phyloP scores from a whole-genome alignment of 2,329 filamentous ascomycete species.

The Pseudogymnoascus sp. region DNA sequence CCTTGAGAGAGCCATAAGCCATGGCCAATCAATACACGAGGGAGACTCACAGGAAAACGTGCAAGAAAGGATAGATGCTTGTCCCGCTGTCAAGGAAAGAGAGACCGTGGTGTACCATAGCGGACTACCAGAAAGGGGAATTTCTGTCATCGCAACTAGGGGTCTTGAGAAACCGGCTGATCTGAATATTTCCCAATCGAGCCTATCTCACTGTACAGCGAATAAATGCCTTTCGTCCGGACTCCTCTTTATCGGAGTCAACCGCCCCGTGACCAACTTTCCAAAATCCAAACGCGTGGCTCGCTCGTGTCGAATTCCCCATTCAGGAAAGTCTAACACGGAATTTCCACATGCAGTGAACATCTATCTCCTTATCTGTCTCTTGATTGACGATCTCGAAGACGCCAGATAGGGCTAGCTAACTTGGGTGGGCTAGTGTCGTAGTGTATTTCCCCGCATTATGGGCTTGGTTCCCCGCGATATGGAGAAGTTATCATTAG shows the following conservation, averaged over 20 bases:
- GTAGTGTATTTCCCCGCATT: neutral
- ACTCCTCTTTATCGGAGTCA: neutral
- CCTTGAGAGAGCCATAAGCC: neutral
- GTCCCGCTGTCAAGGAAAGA: neutral
- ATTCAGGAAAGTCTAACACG: neutral
- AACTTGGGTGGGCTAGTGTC: neutral
- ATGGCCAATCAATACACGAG: neutral
- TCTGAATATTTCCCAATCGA: neutral
- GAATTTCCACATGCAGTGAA: neutral
- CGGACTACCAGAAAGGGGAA: neutral
- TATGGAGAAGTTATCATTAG: neutral
- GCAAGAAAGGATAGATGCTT: neutral
- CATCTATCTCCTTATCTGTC: conserved; percentile 3
- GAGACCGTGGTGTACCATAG: neutral
- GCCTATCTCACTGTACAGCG: neutral
- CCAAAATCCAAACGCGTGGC: neutral
- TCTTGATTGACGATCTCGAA: neutral
- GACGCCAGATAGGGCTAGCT: neutral
- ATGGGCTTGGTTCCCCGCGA: neutral
- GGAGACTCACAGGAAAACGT: neutral
- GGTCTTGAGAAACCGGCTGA: neutral
- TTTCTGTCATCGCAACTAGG: neutral
- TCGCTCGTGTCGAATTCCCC: neutral
- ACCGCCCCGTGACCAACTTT: neutral
- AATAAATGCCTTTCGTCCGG: neutral